phyloP scores from a whole-genome alignment of 495 filamentous ascomycete species.

The Aspergillus carlsbadensis region DNA sequence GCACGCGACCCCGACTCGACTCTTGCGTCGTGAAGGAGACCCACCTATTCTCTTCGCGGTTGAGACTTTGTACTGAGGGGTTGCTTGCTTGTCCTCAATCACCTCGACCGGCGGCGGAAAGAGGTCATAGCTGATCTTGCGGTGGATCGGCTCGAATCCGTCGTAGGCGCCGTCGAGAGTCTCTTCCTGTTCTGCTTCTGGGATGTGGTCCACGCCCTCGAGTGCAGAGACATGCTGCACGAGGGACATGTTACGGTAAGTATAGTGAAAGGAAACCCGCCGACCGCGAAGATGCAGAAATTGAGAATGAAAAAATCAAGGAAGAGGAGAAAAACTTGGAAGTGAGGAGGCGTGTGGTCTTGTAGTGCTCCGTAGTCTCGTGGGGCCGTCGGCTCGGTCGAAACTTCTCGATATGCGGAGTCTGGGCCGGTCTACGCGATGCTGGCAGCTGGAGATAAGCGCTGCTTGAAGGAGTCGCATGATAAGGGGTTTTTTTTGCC shows the following conservation, averaged over 20 bases:
- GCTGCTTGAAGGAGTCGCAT: too few relatives aligned
- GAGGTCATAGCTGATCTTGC: slow-evolving; percentile 34
- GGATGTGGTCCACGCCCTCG: slow-evolving; percentile 41
- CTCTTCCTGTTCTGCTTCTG: slow-evolving; percentile 19
- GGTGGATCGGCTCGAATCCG: slow-evolving; percentile 19
- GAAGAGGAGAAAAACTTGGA: neutral
- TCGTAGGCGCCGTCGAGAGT: slow-evolving; percentile 6
- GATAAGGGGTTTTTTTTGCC: too few relatives aligned
- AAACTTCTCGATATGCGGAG: slow-evolving; percentile 3
- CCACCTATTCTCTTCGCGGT: slow-evolving; percentile 49
- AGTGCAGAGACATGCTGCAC: slow-evolving; percentile 42
- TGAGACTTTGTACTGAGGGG: slow-evolving; percentile 53
- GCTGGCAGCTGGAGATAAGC: too few relatives aligned
- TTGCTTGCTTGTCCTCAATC: slow-evolving; percentile 26
- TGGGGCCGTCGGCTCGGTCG: slow-evolving; percentile 1
- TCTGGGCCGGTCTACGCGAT: too few relatives aligned
- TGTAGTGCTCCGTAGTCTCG: slow-evolving; percentile 1
- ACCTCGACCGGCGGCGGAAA: slow-evolving; percentile 24
- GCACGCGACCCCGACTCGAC: neutral
- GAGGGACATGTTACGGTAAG: slow-evolving; percentile 33
- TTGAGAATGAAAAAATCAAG: neutral
- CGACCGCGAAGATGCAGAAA: neutral
- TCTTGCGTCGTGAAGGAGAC: slow-evolving; percentile 7
- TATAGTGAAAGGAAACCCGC: neutral
- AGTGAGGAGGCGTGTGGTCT: neutral